Evolutionary conservation across 805 yeast genomes (phyloP), one percentile per base, ranked within the genome.

Genomic region (Candida morakotiae): DNA sequence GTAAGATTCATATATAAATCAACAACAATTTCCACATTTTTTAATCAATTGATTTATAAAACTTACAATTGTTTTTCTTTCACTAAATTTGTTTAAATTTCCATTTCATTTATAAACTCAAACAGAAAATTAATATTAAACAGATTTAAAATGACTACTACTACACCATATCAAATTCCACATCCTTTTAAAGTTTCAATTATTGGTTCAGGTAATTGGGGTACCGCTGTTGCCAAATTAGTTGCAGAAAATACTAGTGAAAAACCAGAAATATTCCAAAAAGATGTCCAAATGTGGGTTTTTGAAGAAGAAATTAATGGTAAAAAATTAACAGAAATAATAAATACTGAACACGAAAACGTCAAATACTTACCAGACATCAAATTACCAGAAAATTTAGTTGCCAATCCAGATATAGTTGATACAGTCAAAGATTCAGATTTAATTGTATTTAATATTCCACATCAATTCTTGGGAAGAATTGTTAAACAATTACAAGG

Each of bases 131-230:
- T n/a, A n/a, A n/a, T n/a, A n/a, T n/a, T n/a, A n/a, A n/a, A n/a
- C n/a, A 26, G 28, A 13, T 22, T 10, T 11, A 31, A 20, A 14
- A 34, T 34, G 37, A 34, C 37, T 24, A 35, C 33, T 8, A 35
- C 56, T 28, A 44, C 53, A 27, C 62, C 69, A 37, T 61, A 60
- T 43, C 51, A 49, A 28, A 52, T 66, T 38, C 58, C 46, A 24
- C 51, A 44, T 22, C 70, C 70, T 15, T 66, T 67, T 51, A 62
- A 53, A 45, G 54, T 67, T 15, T 49, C 88, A 28, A 87, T 88
- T 38, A 81, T 93, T 47, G 98, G 98, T 28, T 88, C 97, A 21
- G 98, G 98, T 58, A 91, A 91, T 67, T 91, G 98, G 87, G 98
- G 98, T 47, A 87, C 96, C 26, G 91, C 98, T 14, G 88, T 93